phyloP scores from a whole-genome alignment of 2,329 filamentous ascomycete genomes.

The Aspergillus pseudoviridinutans region DNA sequence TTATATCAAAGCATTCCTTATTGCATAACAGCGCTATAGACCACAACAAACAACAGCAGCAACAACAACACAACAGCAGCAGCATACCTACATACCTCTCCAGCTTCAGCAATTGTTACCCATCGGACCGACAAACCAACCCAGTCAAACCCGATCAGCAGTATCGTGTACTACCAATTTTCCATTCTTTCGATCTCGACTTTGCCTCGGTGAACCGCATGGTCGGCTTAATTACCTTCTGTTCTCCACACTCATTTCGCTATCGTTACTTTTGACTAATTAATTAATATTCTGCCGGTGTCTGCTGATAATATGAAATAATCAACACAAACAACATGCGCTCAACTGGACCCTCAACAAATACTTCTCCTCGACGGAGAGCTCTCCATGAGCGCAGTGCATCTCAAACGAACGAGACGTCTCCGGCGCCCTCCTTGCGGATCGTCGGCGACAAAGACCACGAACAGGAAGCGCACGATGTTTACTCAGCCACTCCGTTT shows the following conservation, averaged over 20 bases:
- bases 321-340: constrained; percentile 30
- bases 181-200: not conserved
- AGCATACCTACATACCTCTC: not conserved
- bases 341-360: constrained; percentile 25
- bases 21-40: constrained; percentile 21
- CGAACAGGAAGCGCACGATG: constrained; percentile 31
- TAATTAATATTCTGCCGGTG: constrained; percentile 7
- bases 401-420: constrained; percentile 44
- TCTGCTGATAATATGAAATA: constrained; percentile 27
- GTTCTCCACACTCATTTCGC: not conserved
- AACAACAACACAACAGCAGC: constrained; percentile 13
- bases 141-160: not conserved
- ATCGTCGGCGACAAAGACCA: constrained; percentile 28
- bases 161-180: not conserved
- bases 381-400: constrained; percentile 45
- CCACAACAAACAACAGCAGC: constrained; percentile 23
- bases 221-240: not conserved
- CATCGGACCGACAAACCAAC: not conserved
- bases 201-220: not conserved
- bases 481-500: constrained; percentile 42
- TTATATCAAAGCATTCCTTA: constrained; percentile 28
- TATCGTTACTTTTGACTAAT: constrained; percentile 2
- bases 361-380: constrained; percentile 35
- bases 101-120: not conserved
- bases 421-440: constrained; percentile 35